Evolutionary conservation across 2,329 filamentous ascomycete genomes (phyloP), one percentile per base, ranked within the genome.

Genomic region (Talaromyces sp.): DNA sequence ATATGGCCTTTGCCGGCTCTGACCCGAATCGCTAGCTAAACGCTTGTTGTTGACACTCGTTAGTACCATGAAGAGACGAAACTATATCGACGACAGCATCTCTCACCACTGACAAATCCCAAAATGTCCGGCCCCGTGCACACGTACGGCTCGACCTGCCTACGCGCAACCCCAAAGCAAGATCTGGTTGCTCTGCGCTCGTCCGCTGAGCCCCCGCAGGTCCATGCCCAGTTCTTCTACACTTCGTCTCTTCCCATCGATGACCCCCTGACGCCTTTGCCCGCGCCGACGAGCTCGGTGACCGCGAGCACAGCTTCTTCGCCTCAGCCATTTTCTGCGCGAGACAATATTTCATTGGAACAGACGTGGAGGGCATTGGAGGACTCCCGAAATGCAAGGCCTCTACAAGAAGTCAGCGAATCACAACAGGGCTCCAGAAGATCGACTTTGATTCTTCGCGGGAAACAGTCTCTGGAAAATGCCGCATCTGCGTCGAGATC

Each of bases 201-300:
- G 19, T 69, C 66, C 58, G 79, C 77, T 57, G 80, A 83, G 26
- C 88, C 89, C 17, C 81, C 84, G 0, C 70, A 66, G 27, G 73
- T 89, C 58, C 80, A 82, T 32, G 82, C 88, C 24, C 90, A 91
- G 64, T 96, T 91, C 77, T 96, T 96, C 75, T 96, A 96, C 74
- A 84, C 86, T 14, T 94, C 91, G 11, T 80, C 86, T 12, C 83
- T 93, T 55, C 88, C 91, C 31, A 92, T 96, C 70, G 92, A 96
- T 69, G 92, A 96, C 69, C 91, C 91, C 26, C 81, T 96, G n/a
- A 91, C 89, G 10, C 84, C 88, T 73, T 81, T 76, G 69, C 85
- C 73, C 71, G 83, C 70, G 67, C 82, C 72, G 64, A 80, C 71
- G 76, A 87, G 75, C 24, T 73, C 74, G 54, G 74, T 71, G 56